Base-by-base conservation (phyloP, 495 filamentous ascomycete genomes). In the Filosporella fistucella region DNA sequence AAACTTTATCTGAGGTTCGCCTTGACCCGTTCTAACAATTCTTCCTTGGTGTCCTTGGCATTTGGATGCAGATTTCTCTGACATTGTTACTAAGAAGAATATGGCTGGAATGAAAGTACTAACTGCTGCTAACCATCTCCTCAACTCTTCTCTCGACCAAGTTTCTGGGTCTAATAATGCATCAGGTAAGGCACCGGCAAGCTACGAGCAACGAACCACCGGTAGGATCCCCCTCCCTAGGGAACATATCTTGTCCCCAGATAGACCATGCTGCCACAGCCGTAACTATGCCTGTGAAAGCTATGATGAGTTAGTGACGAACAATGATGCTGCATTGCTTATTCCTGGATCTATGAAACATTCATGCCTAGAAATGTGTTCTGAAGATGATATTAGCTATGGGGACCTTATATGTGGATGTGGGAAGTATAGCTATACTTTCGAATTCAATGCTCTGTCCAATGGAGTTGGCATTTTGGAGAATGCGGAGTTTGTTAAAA, bases 201-300 rank as follows among this genome's bases (percentile, higher is more conserved):
- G n/a, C 23, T 21, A 21, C 5, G 4, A 21, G 18, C 5, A 26
- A 48, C 68, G 52, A 65, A 82, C 83, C 75, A 59, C 90, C 89
- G 42, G 67, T 84, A n/a, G 90, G 90, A 63, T 94, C 90, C 21
- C 65, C 51, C 42, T 80, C 65, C 0, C 70, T 56, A 1, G 89
- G 88, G 52, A 95, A 90, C 53, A 95, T 75, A 48, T 89, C 87
- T 21, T 78, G 75, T 42, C 86, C 85, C 84, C 85, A 88, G 50
- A 95, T 94, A 2, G 83, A 75, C 82, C 84, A 95, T 14, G 76
- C 85, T 5, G 90, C 84, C 6, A 85, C 90, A 2, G 86, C 89
- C 2, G 88, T 85, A 33, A 96, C 82, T 52, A 95, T 78, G 18
- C 87, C 88, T 13, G 85, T 77, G 63, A 95, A 96, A 36, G 77